phyloP scores from a whole-genome alignment of 352 stramenopile species.

The Peronosclerospora sorghi region DNA sequence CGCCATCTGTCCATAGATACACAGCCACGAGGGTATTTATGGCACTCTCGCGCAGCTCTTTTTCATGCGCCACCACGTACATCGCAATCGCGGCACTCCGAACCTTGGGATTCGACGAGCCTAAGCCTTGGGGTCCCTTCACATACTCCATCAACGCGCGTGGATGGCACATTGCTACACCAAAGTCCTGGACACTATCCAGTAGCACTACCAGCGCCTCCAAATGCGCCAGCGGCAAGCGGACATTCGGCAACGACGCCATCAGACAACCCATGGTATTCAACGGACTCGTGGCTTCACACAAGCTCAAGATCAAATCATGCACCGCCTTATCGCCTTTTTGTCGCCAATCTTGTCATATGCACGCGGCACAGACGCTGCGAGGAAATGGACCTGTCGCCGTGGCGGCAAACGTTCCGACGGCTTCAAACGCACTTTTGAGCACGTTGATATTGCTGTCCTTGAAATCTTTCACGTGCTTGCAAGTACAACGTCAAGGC shows the following conservation, averaged over 20 bases:
- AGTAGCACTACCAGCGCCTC: too few species aligned
- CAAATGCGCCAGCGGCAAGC: too few species aligned
- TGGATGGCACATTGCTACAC: too few species aligned
- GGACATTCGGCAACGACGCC: too few species aligned
- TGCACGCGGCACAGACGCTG: constrained; percentile 59
- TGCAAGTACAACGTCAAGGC: constrained; percentile 62
- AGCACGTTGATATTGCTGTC: constrained; percentile 86
- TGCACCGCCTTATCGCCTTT: constrained; percentile 60
- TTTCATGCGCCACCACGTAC: constrained; percentile 58
- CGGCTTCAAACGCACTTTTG: constrained; percentile 73
- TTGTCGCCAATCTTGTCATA: constrained; percentile 78
- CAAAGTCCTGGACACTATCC: too few species aligned
- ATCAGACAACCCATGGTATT: constrained; percentile 74
- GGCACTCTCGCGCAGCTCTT: too few species aligned
- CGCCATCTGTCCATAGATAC: too few species aligned
- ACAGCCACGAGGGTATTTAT: too few species aligned
- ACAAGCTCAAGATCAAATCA: constrained; percentile 69
- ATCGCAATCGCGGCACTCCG: constrained; percentile 72
- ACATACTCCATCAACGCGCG: too few species aligned
- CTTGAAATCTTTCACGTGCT: constrained; percentile 80
- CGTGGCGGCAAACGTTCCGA: constrained; percentile 59
- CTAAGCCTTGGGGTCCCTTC: too few species aligned
- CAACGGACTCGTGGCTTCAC: too few species aligned
- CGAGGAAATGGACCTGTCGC: constrained; percentile 51
- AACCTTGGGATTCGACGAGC: too few species aligned